Conservation (phyloP, 202 grass and related monocot genomes). For the Hordeum pubiflorum region DNA sequence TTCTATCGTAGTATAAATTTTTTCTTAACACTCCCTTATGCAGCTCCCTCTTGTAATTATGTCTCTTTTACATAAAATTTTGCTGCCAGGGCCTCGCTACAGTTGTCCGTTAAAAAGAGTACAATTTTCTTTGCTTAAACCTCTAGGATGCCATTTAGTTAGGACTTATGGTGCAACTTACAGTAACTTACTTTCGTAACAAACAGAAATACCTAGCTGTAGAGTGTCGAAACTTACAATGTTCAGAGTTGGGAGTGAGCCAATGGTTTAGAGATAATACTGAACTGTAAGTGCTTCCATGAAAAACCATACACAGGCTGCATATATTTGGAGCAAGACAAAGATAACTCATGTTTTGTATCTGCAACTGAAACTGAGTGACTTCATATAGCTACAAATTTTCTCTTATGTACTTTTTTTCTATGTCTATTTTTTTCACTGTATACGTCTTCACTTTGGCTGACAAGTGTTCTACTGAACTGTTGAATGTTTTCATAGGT, state of each 20-base stretch:
- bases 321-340: constrained; percentile 1
- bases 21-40: not conserved
- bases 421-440: not conserved
- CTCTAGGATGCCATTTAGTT: not conserved
- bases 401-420: not conserved
- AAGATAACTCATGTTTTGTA: not conserved
- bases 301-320: not conserved
- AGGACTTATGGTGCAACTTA: not conserved
- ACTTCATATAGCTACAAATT: constrained; percentile 19
- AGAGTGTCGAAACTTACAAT: not conserved
- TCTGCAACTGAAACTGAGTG: not conserved
- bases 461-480: constrained; percentile 12
- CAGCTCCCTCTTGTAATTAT: not conserved
- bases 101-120: not conserved
- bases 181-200: not conserved
- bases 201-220: not conserved
- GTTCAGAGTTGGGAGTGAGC: not conserved
- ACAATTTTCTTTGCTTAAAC: not conserved
- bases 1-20: not conserved
- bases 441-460: not conserved
- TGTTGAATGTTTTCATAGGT: constrained; percentile 39
- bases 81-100: not conserved
- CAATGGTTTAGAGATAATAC: not conserved
- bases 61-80: not conserved
- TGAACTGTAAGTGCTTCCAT: not conserved